Base-by-base conservation (phyloP, 176 grass and related monocot genomes). In the Lolium multiflorum region DNA sequence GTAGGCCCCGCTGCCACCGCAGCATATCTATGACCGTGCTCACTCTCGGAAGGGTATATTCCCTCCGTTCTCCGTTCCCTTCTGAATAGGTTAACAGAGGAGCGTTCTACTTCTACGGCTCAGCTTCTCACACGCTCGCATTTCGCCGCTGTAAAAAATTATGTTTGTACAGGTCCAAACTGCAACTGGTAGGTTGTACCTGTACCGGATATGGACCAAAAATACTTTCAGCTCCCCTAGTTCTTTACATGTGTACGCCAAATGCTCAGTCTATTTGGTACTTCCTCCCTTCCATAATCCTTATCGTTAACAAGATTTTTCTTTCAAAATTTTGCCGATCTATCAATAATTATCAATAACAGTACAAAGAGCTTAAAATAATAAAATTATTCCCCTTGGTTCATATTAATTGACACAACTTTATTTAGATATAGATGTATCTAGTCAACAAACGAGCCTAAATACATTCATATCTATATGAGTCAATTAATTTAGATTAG, bases 21-120 rank as follows among this genome's bases (percentile, higher is more conserved):
- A 10, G 22, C 67, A 74, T 7, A 84, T 55, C 63, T 86, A 62
- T 31, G 83, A 52, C 61, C 1, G 67, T 5, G 26, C 61, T 61
- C 24, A 14, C 66, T 21, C 76, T 61, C 26, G 5, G 18, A 83
- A 50, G 74, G 24, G 81, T 20, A 84, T 91, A 84, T 83, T 67
- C 80, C 52, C 55, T 66, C 52, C 17, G 13, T 13, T 67, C 67
- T 11, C 54, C 54, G 51, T 67, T 87, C 25, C 28, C 81, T 69
- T 76, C 80, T 67, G 69, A 76, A 81, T 63, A 58, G 6, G 68
- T 78, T 82, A 39, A 56, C 54, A 56, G 54, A 56, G 12, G 49
- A 41, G 49, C 28, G 12, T 86, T 68, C 44, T 43, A 14, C 28
- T 31, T 31, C 2, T 52, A 3, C 74, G 14, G 14, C 41, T 69